Percentiles rank a stretch among this genome's conserved stretches.
Conservation (phyloP, 73 alveolate genomes). For the Halteria grandinella region DNA sequence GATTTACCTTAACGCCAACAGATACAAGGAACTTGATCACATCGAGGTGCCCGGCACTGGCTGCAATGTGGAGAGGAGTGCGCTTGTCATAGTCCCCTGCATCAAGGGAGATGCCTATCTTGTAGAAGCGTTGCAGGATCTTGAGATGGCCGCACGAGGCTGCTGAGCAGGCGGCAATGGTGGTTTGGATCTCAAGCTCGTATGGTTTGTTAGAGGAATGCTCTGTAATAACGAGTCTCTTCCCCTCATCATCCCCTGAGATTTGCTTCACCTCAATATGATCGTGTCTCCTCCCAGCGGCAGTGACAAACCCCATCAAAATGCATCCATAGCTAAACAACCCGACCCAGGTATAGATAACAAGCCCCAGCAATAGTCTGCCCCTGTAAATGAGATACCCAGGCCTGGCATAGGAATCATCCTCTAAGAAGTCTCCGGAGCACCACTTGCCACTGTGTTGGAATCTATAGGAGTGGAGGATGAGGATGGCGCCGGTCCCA, state of each 20-base stretch:
- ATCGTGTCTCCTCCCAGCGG: slow-evolving; percentile 1
- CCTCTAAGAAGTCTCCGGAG: slow-evolving; percentile 38
- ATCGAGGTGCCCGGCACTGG: slow-evolving; percentile 44
- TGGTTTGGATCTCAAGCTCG: slow-evolving; percentile 3
- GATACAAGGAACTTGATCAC: slow-evolving; percentile 7
- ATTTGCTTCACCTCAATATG: too few species aligned
- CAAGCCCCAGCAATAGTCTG: slow-evolving; percentile 13
- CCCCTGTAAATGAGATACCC: slow-evolving; percentile 34
- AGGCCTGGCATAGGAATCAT: slow-evolving; percentile 7
- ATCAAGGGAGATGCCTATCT: slow-evolving; percentile 1
- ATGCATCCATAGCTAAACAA: neutral
- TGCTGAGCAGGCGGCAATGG: neutral
- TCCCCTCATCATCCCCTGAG: neutral
- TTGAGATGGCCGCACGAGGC: slow-evolving; percentile 22
- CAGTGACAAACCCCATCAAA: neutral
- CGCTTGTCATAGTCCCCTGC: slow-evolving; percentile 41
- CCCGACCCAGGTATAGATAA: slow-evolving; percentile 40
- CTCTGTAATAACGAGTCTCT: neutral
- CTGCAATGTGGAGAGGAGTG: slow-evolving; percentile 68
- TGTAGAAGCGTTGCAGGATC: slow-evolving; percentile 7
- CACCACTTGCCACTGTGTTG: slow-evolving; percentile 46
- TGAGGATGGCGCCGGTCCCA: slow-evolving; percentile 5
- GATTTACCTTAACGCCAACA: slow-evolving; percentile 2
- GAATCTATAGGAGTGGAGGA: slow-evolving; percentile 28
- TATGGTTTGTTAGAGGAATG: neutral